phyloP scores from a whole-genome alignment of 2,329 filamentous ascomycete species.

The Colletotrichum sp. region DNA sequence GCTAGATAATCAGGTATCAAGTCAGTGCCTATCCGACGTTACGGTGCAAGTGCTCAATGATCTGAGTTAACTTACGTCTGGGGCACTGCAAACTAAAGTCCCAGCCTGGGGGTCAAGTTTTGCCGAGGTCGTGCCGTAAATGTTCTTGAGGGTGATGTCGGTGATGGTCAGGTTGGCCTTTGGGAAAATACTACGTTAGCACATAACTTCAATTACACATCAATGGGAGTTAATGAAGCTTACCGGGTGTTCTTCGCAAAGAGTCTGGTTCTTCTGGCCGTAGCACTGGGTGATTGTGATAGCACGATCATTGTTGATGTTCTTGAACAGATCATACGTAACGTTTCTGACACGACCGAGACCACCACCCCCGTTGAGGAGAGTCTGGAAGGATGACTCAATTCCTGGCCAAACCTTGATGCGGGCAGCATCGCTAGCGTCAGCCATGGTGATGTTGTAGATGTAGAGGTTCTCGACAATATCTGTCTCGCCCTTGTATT shows the following conservation, averaged over 20 bases:
- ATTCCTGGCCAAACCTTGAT: constrained; percentile 73
- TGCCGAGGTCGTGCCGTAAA: constrained; percentile 31
- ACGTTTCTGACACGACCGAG: constrained; percentile 60
- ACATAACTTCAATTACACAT: accelerated
- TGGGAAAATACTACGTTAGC: background rate
- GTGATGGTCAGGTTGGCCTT: constrained; percentile 27
- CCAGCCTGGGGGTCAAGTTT: constrained; percentile 34
- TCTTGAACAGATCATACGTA: constrained; percentile 64
- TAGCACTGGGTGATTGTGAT: constrained; percentile 69
- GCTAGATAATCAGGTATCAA: constrained; percentile 1
- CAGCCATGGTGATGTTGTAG: constrained; percentile 63
- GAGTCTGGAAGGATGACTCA: constrained; percentile 54
- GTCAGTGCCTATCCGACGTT: background rate
- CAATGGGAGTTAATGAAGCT: background rate
- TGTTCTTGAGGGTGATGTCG: constrained; percentile 31
- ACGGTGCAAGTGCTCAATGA: background rate
- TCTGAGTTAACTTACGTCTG: constrained; percentile 25
- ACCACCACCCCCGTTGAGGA: constrained; percentile 68
- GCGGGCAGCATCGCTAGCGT: constrained; percentile 68
- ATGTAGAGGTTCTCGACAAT: constrained; percentile 73
- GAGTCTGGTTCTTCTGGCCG: constrained; percentile 37
- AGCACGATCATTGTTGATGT: constrained; percentile 64
- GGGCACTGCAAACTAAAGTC: constrained; percentile 31
- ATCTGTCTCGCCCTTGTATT: constrained; percentile 68
- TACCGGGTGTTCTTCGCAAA: constrained; percentile 37